Evolutionary conservation across 2,329 filamentous ascomycete species (phyloP).

Genomic region (Apiospora malaysiana): DNA sequence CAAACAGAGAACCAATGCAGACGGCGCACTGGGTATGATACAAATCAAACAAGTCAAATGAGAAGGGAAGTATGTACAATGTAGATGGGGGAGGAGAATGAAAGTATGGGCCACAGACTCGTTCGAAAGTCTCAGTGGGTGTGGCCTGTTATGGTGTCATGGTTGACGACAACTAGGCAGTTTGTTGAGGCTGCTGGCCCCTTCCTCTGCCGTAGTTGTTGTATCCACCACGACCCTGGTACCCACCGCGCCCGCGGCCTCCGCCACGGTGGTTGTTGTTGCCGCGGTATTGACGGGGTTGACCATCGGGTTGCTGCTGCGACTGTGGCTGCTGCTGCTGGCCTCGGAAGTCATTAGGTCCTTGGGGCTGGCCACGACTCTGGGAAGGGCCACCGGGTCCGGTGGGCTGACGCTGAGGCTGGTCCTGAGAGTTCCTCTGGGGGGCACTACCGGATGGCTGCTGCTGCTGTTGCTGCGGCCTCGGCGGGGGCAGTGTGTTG

Average conservation of each 20-base stretch:
- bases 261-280: conserved; percentile 33
- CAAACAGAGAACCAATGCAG: conserved; percentile 35
- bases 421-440: conserved; percentile 36
- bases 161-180: conserved; percentile 31
- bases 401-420: conserved; percentile 30
- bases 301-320: conserved; percentile 37
- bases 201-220: conserved; percentile 42
- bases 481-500: conserved; percentile 47
- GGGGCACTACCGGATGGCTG: conserved; percentile 27
- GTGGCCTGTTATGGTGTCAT: conserved; percentile 21
- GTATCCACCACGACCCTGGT: conserved; percentile 41
- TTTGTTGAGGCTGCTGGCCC: conserved; percentile 38
- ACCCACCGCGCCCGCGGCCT: conserved; percentile 40
- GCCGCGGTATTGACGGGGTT: conserved; percentile 38
- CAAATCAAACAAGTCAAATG: conserved; percentile 37
- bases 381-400: conserved; percentile 31
- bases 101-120: neutral
- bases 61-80: conserved; percentile 22
- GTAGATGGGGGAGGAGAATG: neutral
- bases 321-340: conserved; percentile 35
- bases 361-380: conserved; percentile 28
- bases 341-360: conserved; percentile 37
- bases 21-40: conserved; percentile 42
- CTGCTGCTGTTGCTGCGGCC: conserved; percentile 30
- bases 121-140: neutral